Conservation (phyloP, 2,329 filamentous ascomycete species). For the Cytospora mali region DNA sequence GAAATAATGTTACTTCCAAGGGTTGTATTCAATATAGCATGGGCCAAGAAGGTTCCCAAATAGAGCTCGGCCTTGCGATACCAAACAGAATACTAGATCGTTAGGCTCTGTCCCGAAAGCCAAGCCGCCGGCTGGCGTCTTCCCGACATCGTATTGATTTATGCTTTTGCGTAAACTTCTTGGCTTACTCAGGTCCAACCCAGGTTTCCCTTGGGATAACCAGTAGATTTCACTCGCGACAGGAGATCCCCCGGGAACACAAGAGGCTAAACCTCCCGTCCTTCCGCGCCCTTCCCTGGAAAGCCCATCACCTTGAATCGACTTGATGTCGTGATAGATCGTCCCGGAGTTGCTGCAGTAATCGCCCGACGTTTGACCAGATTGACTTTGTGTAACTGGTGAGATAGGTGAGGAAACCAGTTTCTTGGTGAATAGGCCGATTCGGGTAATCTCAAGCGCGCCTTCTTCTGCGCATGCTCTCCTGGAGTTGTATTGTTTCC, state of each 20-base stretch:
- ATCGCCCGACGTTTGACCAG: background rate
- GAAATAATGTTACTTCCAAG: background rate
- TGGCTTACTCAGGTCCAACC: background rate
- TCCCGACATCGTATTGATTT: background rate
- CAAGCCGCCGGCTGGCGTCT: background rate
- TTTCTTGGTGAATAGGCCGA: no score
- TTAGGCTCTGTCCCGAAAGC: background rate
- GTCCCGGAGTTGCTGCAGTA: background rate
- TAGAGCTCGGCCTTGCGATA: background rate
- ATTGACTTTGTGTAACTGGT: no score
- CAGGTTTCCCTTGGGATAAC: background rate
- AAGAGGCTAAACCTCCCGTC: background rate
- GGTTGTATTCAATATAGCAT: background rate
- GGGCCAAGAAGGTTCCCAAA: background rate
- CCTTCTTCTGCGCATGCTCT: background rate
- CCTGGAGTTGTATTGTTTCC: background rate
- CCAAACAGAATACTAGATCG: background rate
- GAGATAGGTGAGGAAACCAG: no score
- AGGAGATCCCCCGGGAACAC: no score
- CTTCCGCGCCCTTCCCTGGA: no score
- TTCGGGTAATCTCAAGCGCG: background rate
- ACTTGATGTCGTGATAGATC: no score
- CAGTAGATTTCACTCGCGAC: background rate
- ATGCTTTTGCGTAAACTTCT: background rate
- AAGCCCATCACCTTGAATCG: no score